phyloP scores from a whole-genome alignment of 148 eudicot genomes.

The Chenopodium quinoa region DNA sequence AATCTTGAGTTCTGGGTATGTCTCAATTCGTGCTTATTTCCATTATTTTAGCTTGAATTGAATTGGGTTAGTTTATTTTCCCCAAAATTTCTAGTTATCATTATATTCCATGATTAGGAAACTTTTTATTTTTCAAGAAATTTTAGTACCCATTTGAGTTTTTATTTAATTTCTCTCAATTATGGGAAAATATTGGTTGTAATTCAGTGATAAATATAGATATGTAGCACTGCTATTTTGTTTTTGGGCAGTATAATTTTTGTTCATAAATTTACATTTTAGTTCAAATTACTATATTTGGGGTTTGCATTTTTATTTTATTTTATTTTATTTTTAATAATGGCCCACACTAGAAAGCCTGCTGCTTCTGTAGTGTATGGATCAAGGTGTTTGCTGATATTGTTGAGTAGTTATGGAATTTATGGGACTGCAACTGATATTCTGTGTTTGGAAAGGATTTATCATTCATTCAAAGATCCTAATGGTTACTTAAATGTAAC shows the following conservation, averaged over 20 bases:
- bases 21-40: conserved; percentile 26
- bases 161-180: neutral
- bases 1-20: conserved; percentile 35
- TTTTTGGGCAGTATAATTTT: neutral
- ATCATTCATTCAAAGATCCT: conserved; percentile 32
- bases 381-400: conserved; percentile 23
- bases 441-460: conserved; percentile 28
- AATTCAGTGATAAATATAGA: neutral
- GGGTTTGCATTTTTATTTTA: conserved; percentile 11
- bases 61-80: conserved; percentile 25
- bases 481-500: conserved; percentile 27
- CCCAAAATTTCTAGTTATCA: neutral
- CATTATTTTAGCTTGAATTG: conserved; percentile 16
- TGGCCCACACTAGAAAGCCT: conserved; percentile 23
- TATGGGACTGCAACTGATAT: conserved; percentile 41
- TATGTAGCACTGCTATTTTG: neutral
- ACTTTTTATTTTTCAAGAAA: neutral
- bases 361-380: conserved; percentile 14
- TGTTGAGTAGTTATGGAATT: conserved; percentile 23
- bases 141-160: neutral
- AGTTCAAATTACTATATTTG: conserved; percentile 2
- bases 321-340: conserved; percentile 2
- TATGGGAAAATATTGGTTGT: conserved; percentile 7
- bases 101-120: neutral
- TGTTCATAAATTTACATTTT: neutral